Conservation (phyloP, 768 basidiomycete genomes). For the Gloeostereum incarnatum region DNA sequence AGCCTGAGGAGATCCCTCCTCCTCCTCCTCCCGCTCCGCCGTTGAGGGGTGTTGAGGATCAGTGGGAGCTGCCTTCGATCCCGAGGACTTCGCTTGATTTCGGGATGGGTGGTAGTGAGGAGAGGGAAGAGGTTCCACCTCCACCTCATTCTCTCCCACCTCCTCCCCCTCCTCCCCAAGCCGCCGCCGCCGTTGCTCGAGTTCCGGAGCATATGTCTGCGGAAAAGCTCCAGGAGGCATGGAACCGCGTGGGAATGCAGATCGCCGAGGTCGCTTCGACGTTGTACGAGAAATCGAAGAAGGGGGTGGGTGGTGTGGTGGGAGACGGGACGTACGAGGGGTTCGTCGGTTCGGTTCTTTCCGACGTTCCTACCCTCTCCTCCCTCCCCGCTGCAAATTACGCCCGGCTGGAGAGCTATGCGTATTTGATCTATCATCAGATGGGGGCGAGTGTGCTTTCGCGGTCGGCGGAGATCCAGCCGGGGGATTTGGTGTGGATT, state of each 20-base stretch:
- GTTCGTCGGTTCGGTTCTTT: conserved; percentile 61
- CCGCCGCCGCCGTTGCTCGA: conserved; percentile 9
- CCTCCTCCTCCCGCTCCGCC: conserved; percentile 31
- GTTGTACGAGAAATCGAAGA: conserved; percentile 70
- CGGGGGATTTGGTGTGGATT: conserved; percentile 76
- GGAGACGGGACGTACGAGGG: conserved; percentile 83
- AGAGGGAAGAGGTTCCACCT: conserved; percentile 56
- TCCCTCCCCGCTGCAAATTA: too few species aligned
- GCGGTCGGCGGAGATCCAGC: conserved; percentile 71
- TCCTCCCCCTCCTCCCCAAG: conserved; percentile 13
- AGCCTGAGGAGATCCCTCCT: conserved; percentile 26
- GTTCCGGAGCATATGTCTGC: conserved; percentile 28
- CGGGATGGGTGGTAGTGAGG: conserved; percentile 42
- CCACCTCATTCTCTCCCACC: conserved; percentile 20
- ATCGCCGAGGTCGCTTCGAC: conserved; percentile 61
- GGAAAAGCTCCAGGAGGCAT: conserved; percentile 63
- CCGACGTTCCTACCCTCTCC: conserved; percentile 61
- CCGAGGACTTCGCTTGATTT: conserved; percentile 47
- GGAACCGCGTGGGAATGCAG: conserved; percentile 67
- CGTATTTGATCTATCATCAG: conserved; percentile 72
- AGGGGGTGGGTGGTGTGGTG: conserved; percentile 56
- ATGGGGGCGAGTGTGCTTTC: conserved; percentile 56
- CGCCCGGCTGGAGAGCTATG: conserved; percentile 39
- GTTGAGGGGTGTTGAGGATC: conserved; percentile 28
- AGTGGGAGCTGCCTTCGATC: conserved; percentile 62